A percentile compares a stretch with the other conserved stretches of the same genome.
Conservation (phyloP, 441 rosid species). For the Adansonia rubrostipa region DNA sequence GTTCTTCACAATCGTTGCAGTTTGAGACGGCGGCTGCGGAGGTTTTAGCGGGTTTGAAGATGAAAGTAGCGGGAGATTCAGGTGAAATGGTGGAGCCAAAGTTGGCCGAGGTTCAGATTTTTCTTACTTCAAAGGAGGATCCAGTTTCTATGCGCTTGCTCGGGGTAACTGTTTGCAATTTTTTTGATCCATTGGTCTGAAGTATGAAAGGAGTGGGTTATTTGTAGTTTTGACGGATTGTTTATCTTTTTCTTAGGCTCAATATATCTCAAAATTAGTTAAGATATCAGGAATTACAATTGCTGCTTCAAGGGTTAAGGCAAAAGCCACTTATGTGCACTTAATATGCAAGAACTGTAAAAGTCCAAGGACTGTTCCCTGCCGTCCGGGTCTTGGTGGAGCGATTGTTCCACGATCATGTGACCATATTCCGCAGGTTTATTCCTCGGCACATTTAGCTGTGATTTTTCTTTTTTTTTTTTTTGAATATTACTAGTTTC, state of each 20-base stretch:
- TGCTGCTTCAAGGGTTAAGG: constrained; percentile 95
- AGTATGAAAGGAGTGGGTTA: neutral
- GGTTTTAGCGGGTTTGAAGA: constrained; percentile 76
- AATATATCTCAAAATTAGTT: constrained; percentile 80
- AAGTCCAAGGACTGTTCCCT: constrained; percentile 69
- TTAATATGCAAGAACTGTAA: constrained; percentile 90
- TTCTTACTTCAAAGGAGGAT: constrained; percentile 85
- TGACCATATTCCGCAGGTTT: constrained; percentile 90
- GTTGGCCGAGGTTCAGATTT: constrained; percentile 67
- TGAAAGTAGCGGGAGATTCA: constrained; percentile 70
- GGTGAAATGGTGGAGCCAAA: constrained; percentile 89
- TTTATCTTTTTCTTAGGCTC: constrained; percentile 52
- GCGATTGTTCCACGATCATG: constrained; percentile 96
- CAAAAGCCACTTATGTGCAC: constrained; percentile 88
- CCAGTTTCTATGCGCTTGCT: constrained; percentile 78
- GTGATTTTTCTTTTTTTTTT: too few relatives aligned
- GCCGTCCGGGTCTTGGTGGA: constrained; percentile 97
- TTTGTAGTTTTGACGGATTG: constrained; percentile 1
- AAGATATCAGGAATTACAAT: constrained; percentile 93
- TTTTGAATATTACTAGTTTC: neutral
- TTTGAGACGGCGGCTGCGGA: constrained; percentile 92
- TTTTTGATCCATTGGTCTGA: constrained; percentile 14
- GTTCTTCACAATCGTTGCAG: constrained; percentile 34
- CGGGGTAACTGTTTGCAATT: constrained; percentile 54
- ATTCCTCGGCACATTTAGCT: neutral